A percentile compares a stretch with the other conserved stretches of the same genome.
These are phyloP conservation scores for Abelmoschus esculentus DNA, from an alignment of 345 rosid genomes.

Conservation along the genomic window DNA sequence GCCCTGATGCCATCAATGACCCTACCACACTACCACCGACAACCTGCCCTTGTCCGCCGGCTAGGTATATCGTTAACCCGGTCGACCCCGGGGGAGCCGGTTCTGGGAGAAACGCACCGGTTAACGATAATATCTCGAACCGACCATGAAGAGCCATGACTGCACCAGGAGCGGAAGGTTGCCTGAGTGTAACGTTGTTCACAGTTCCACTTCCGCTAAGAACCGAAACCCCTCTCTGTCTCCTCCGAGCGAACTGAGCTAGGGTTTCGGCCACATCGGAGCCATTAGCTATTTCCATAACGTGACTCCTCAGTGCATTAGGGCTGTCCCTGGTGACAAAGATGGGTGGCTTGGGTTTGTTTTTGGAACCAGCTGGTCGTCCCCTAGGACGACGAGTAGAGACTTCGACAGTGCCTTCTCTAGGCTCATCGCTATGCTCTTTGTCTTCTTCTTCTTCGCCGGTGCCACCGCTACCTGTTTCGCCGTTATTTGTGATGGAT, in stretches of 20 bases:
- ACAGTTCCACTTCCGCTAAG: constrained; percentile 58
- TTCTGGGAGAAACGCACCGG: constrained; percentile 40
- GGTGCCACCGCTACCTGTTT: constrained; percentile 29
- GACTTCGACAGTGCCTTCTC: constrained; percentile 53
- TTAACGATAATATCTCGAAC: constrained; percentile 41
- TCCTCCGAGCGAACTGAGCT: constrained; percentile 48
- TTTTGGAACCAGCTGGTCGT: constrained; percentile 56
- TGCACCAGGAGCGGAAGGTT: constrained; percentile 34
- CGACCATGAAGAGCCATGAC: constrained; percentile 45
- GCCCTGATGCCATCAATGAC: constrained; percentile 34
- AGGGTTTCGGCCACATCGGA: constrained; percentile 51
- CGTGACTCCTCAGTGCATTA: constrained; percentile 59
- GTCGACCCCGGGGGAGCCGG: constrained; percentile 45
- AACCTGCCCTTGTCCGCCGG: constrained; percentile 45
- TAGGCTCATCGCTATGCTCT: constrained; percentile 50
- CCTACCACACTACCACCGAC: constrained; percentile 47
- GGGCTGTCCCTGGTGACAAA: constrained; percentile 67
- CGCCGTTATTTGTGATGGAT: constrained; percentile 42
- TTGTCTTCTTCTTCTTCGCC: constrained; percentile 39
- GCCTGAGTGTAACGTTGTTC: constrained; percentile 55
- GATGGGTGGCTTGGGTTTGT: constrained; percentile 57
- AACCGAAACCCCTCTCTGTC: constrained; percentile 54
- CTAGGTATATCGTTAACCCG: constrained; percentile 41
- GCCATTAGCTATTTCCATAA: constrained; percentile 56
- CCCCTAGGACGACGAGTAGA: constrained; percentile 60